Base-by-base conservation (phyloP, 169 alveolate genomes). In the Plasmodium gaboni region DNA sequence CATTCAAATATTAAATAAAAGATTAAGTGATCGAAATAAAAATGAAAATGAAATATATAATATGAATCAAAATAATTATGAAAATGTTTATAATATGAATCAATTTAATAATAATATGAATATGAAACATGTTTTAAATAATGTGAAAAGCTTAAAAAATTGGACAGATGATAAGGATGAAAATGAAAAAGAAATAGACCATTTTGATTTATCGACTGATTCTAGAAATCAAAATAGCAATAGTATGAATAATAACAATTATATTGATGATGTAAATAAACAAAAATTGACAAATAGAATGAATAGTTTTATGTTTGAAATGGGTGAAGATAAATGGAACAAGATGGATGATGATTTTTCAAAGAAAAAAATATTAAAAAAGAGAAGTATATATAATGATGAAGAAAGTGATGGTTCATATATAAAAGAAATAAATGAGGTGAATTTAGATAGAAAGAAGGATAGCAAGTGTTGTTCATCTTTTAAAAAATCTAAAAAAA, bases 321-420 rank as follows among this genome's bases (percentile, higher is more conserved):
- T 24, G 0, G 46, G 5, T 1, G 61, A 55, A 32, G 46, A 73
- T 1, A 53, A 53, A 13, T 26, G 38, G 12, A 73, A 73, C 24
- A 69, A 7, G 8, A 5, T 28, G 42, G 80, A 48, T 44, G 86
- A 73, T 9, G 46, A 38, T 38, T 38, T 38, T 38, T 38, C 46
- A 6, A 38, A 38, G 46, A 38, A 10, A 13, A 61, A 44, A 17
- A 17, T 12, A 61, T 13, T 26, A 2, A n/a, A 74, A 61, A 61
- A 44, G 63, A 74, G 46, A 68, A 74, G 1, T 38, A 60, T 22
- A 60, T 65, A 8, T 24, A n/a, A 38, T 10, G 44, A 42, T 53
- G 10, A 59, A 13, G 89, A 78, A 6, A 65, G 78, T 38, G 89
- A 65, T 3, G 64, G 55, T 17, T 64, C 89, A 44, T 78, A 63